Percentiles rank a stretch among this genome's conserved stretches.
These are phyloP conservation scores for Echria macrotheca DNA, from an alignment of 495 filamentous ascomycete genomes.

Conservation along the genomic window DNA sequence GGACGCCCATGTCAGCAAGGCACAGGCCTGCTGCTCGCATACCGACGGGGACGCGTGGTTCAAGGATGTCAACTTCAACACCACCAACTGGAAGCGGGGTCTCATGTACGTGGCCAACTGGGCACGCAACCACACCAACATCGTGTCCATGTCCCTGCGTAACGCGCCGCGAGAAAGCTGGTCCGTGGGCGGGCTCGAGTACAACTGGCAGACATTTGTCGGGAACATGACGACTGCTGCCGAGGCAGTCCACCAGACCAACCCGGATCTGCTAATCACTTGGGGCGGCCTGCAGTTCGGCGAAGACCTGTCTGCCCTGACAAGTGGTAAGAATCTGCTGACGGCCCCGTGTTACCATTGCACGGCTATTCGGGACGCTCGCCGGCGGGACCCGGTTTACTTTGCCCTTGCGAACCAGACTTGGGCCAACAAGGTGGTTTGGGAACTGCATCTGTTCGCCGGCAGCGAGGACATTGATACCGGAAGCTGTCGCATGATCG, in stretches of 20 bases:
- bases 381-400: constrained; percentile 23
- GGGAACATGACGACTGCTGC: constrained; percentile 44
- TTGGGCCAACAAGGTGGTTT: constrained; percentile 44
- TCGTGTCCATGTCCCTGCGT: constrained; percentile 46
- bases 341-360: constrained; percentile 41
- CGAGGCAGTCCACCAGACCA: constrained; percentile 42
- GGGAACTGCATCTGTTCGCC: constrained; percentile 52
- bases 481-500: constrained; percentile 39
- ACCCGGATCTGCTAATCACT: constrained; percentile 48
- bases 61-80: constrained; percentile 47
- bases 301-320: constrained; percentile 43
- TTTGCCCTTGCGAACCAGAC: constrained; percentile 25
- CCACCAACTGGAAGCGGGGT: constrained; percentile 46
- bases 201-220: constrained; percentile 50
- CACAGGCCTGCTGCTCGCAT: constrained; percentile 50
- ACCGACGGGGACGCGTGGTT: constrained; percentile 55
- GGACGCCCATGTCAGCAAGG: constrained; percentile 55
- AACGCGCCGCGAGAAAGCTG: constrained; percentile 47
- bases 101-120: constrained; percentile 46
- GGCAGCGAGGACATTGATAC: constrained; percentile 35
- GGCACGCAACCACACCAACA: constrained; percentile 39
- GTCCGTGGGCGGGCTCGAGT: constrained; percentile 30
- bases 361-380: constrained; percentile 35
- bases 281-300: constrained; percentile 53
- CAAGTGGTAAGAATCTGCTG: constrained; percentile 34